These are phyloP conservation scores for Polychaeton citri DNA, from an alignment of 2,329 filamentous ascomycete genomes.

Conservation along the genomic window DNA sequence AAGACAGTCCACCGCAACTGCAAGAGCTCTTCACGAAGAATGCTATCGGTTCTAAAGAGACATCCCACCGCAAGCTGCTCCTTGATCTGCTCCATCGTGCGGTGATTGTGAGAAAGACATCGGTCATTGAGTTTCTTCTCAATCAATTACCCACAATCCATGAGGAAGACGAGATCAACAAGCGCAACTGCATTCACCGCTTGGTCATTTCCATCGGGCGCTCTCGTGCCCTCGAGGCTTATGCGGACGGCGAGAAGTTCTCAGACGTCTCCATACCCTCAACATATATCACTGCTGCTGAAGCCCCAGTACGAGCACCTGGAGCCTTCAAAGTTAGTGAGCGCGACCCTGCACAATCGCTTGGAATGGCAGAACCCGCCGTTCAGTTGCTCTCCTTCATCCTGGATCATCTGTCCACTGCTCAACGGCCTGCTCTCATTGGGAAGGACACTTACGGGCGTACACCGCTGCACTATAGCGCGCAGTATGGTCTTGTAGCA, in stretches of 20 bases:
- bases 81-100: slow-evolving; percentile 67
- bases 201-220: slow-evolving; percentile 85
- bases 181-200: slow-evolving; percentile 83
- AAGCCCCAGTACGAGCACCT: slow-evolving; percentile 50
- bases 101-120: slow-evolving; percentile 55
- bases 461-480: slow-evolving; percentile 80
- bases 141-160: slow-evolving; percentile 57
- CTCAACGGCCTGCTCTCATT: slow-evolving; percentile 55
- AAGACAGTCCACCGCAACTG: slow-evolving; percentile 49
- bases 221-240: slow-evolving; percentile 42
- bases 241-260: slow-evolving; percentile 11
- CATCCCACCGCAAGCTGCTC: slow-evolving; percentile 52
- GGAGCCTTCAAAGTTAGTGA: slow-evolving; percentile 54
- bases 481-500: slow-evolving; percentile 87
- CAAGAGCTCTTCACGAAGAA: slow-evolving; percentile 33
- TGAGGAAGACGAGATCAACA: slow-evolving; percentile 85
- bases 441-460: slow-evolving; percentile 68
- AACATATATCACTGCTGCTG: slow-evolving; percentile 68
- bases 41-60: slow-evolving; percentile 29
- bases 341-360: slow-evolving; percentile 41
- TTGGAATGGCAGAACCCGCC: slow-evolving; percentile 58
- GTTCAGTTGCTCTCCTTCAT: slow-evolving; percentile 52
- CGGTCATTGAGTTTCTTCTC: slow-evolving; percentile 60
- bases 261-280: slow-evolving; percentile 39
- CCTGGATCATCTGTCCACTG: slow-evolving; percentile 53